phyloP scores from a whole-genome alignment of 805 yeast species.

The Myxozyma melibiosi region DNA sequence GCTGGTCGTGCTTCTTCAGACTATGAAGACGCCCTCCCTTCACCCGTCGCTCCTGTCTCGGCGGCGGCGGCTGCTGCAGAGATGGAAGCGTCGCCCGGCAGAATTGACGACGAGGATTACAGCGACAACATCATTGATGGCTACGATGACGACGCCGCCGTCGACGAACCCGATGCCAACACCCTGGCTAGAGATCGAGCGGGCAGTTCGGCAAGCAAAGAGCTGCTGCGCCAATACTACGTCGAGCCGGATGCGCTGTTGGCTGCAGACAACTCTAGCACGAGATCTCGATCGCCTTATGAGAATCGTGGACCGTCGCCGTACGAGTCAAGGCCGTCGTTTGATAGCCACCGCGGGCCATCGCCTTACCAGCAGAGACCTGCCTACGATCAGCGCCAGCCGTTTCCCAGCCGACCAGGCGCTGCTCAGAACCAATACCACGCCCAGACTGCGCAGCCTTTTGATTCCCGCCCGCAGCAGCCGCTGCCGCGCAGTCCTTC shows the following conservation, averaged over 20 bases:
- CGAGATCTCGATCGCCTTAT: neutral
- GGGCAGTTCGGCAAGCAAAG: neutral
- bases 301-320: neutral
- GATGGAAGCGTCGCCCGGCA: neutral
- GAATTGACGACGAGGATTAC: constrained; percentile 1
- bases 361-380: neutral
- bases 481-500: constrained; percentile 15
- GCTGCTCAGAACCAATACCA: neutral
- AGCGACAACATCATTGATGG: constrained; percentile 12
- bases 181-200: neutral
- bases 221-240: neutral
- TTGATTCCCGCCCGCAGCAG: neutral
- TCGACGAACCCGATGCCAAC: neutral
- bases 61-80: too few species aligned
- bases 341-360: neutral
- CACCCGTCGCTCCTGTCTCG: neutral
- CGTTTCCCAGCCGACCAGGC: too few species aligned
- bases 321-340: neutral
- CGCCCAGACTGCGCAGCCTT: neutral
- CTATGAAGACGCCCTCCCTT: neutral
- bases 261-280: neutral
- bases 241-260: neutral
- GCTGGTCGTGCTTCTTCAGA: neutral
- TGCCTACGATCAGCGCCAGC: neutral
- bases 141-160: constrained; percentile 8